These are phyloP conservation scores for Aspergillus ellipticus DNA, from an alignment of 495 filamentous ascomycete genomes.

Conservation along the genomic window DNA sequence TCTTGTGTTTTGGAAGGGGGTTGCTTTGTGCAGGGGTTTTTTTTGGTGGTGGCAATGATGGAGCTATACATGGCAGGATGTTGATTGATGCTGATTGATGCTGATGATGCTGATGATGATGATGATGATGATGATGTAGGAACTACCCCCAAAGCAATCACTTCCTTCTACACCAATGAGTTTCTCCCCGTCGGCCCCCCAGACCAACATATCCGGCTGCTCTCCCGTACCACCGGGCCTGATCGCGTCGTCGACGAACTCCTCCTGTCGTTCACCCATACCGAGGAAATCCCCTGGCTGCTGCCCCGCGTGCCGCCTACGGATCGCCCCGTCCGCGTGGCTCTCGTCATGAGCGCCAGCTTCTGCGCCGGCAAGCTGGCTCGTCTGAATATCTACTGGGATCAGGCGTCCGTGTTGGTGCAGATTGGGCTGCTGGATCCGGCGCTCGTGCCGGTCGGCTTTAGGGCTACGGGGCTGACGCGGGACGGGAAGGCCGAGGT, in stretches of 20 bases:
- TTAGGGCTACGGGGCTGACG: slow-evolving; percentile 30
- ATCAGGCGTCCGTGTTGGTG: slow-evolving; percentile 73
- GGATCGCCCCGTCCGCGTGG: slow-evolving; percentile 57
- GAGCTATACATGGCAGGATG: too few species aligned
- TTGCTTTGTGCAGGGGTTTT: too few species aligned
- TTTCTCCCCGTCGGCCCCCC: slow-evolving; percentile 69
- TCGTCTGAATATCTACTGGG: slow-evolving; percentile 80
- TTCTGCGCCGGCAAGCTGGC: slow-evolving; percentile 70
- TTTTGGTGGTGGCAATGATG: too few species aligned
- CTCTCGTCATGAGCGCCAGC: slow-evolving; percentile 67
- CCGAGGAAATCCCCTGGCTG: slow-evolving; percentile 70
- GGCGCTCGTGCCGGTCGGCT: slow-evolving; percentile 43
- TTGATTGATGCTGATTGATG: too few species aligned
- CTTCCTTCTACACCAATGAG: slow-evolving; percentile 62
- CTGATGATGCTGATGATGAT: too few species aligned
- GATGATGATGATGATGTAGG: slow-evolving; percentile 21
- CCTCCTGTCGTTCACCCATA: slow-evolving; percentile 61
- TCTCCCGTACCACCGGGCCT: slow-evolving; percentile 63
- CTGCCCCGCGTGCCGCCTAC: slow-evolving; percentile 72
- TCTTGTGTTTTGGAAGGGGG: too few species aligned
- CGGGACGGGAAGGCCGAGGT: slow-evolving; percentile 17
- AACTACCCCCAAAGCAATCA: slow-evolving; percentile 34
- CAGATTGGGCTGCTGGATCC: slow-evolving; percentile 72
- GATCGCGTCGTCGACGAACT: slow-evolving; percentile 60
- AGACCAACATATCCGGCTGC: slow-evolving; percentile 60